phyloP scores from a whole-genome alignment of 2,329 filamentous ascomycete species.

The Thermothelomyces thermophilus region DNA sequence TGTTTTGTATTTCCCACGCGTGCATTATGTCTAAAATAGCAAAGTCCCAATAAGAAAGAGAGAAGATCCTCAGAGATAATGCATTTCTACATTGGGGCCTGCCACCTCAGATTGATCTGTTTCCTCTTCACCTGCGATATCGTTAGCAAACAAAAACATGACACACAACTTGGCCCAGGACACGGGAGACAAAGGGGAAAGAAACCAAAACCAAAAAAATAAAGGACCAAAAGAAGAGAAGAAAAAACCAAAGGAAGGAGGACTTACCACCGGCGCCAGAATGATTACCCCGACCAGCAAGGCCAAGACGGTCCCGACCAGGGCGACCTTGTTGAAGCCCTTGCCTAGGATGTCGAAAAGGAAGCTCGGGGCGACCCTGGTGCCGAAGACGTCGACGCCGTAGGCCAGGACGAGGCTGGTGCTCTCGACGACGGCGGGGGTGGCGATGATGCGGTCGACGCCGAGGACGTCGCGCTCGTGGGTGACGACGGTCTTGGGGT shows the following conservation, averaged over 20 bases:
- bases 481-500: slow-evolving; percentile 71
- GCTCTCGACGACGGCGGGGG: slow-evolving; percentile 79
- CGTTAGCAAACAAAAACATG: slow-evolving; percentile 29
- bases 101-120: slow-evolving; percentile 62
- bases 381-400: slow-evolving; percentile 83
- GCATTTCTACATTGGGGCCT: slow-evolving; percentile 29
- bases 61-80: too few species aligned
- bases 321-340: slow-evolving; percentile 84
- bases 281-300: slow-evolving; percentile 69
- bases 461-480: slow-evolving; percentile 79
- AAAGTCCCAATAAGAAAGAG: too few species aligned
- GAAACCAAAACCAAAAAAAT: too few species aligned
- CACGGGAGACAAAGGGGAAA: neutral
- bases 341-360: slow-evolving; percentile 90
- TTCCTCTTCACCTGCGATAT: slow-evolving; percentile 50
- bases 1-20: too few species aligned
- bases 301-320: slow-evolving; percentile 77
- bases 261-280: slow-evolving; percentile 77
- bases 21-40: too few species aligned
- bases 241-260: neutral
- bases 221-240: neutral
- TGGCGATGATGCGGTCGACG: slow-evolving; percentile 64
- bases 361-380: slow-evolving; percentile 77
- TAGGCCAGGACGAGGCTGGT: slow-evolving; percentile 86
- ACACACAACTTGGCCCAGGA: neutral